These are phyloP conservation scores for Lithocarpus polystachyus DNA, from an alignment of 306 rosid genomes.

Conservation along the genomic window DNA sequence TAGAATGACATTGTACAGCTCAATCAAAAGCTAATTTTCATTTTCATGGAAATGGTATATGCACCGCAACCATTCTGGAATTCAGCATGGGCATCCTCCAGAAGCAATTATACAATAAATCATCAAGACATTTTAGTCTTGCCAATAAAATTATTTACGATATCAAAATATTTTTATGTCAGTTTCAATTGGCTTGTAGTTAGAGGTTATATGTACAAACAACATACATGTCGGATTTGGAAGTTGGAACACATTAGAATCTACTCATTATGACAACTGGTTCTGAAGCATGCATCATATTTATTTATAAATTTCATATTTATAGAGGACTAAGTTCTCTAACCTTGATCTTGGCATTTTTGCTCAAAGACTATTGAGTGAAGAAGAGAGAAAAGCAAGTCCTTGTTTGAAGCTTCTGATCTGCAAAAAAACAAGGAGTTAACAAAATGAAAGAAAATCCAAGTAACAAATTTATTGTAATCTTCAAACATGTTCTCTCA, in stretches of 20 bases:
- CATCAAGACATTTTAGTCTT: too few relatives aligned
- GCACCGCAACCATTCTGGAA: too few relatives aligned
- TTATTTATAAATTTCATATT: background rate
- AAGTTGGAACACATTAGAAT: background rate
- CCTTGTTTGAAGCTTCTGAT: conserved; percentile 28
- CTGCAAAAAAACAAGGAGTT: conserved; percentile 37
- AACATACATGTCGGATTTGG: background rate
- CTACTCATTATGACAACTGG: background rate
- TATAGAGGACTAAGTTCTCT: conserved; percentile 13
- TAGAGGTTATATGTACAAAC: background rate
- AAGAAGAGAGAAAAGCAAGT: conserved; percentile 18
- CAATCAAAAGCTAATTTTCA: too few relatives aligned
- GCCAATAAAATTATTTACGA: too few relatives aligned
- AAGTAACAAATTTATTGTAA: too few relatives aligned
- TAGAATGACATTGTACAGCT: background rate
- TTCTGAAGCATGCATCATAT: background rate
- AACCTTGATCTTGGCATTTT: conserved; percentile 91
- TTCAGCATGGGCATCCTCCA: too few relatives aligned
- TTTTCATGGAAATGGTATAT: too few relatives aligned
- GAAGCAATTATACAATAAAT: too few relatives aligned
- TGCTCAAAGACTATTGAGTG: conserved; percentile 18
- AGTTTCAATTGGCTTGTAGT: background rate
- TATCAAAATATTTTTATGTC: background rate
- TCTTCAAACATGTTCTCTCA: too few relatives aligned
- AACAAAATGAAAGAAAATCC: conserved; percentile 1